Evolutionary conservation across 345 rosid genomes (phyloP), one percentile per base, ranked within the genome.

Genomic region (Eucalyptus camaldulensis): DNA sequence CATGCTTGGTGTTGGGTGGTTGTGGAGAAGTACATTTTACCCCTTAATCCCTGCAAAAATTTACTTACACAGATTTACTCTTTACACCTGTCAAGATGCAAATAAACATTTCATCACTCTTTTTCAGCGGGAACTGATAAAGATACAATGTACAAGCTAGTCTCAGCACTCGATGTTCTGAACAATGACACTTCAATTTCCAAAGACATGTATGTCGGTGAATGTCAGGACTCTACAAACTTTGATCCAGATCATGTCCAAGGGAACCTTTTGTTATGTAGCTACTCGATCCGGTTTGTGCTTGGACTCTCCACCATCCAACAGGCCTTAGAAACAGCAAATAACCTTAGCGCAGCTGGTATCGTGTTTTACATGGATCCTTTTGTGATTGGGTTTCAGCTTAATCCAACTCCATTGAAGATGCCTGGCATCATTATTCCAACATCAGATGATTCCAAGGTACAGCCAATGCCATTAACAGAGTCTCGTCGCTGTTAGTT

Each of bases 291-390:
- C 67, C 96, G 99, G 58, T 97, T 96, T 85, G 98, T 97, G 87
- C 97, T 97, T 37, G 99, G 99, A 58, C 96, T 97, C 80, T 96
- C 99, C 90, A 96, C 98, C 88, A 92, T 97, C 88, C 92, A 96
- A 90, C 96, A 92, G 90, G 98, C 98, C 91, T 90, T 95, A 90
- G 90, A 95, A 91, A 95, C 98, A 21, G 94, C 99, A 11, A 94
- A 92, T 90, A 96, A 97, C 92, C 98, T 97, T 87, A 93, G 97
- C 92, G 99, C 99, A 51, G 94, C 94, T 72, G 99, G 98, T 87
- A 93, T 97, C 89, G 99, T 97, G 90, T 96, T 97, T 95, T 96
- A 92, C 90, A 95, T 96, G 99, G 98, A 96, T 88, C 97, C 99
- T 54, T 97, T 93, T 87, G 98, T 97, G 3, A 94, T 97, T 80